These are phyloP conservation scores for Arthrocladium fulminans DNA, from an alignment of 2,329 filamentous ascomycete genomes.

Conservation along the genomic window DNA sequence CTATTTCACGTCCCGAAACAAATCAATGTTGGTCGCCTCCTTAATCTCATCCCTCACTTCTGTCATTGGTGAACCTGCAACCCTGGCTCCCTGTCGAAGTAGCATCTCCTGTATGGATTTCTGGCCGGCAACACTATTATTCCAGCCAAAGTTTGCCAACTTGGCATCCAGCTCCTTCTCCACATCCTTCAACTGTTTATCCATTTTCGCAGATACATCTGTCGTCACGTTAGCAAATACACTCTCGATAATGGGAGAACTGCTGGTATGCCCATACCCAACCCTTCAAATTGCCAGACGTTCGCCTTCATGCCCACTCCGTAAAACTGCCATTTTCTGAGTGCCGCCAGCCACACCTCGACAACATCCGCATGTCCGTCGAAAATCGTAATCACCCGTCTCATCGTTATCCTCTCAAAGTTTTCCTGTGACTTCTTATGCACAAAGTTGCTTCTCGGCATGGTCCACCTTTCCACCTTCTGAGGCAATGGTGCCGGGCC, in stretches of 20 bases:
- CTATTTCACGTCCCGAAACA: conserved; percentile 5
- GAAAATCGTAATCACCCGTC: conserved; percentile 81
- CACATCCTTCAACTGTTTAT: conserved; percentile 29
- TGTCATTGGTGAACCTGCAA: conserved; percentile 29
- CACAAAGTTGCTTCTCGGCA: conserved; percentile 79
- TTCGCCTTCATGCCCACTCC: conserved; percentile 99
- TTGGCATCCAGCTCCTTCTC: conserved; percentile 34
- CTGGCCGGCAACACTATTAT: conserved; percentile 25
- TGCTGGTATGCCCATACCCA: conserved; percentile 47
- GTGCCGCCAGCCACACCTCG: conserved; percentile 82
- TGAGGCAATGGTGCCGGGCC: conserved; percentile 80
- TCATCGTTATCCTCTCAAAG: conserved; percentile 82
- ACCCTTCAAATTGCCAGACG: conserved; percentile 73
- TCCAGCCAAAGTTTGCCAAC: conserved; percentile 35
- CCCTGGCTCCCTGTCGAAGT: conserved; percentile 30
- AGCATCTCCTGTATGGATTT: conserved; percentile 29
- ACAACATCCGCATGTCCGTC: conserved; percentile 85
- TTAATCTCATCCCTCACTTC: conserved; percentile 25
- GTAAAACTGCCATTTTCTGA: conserved; percentile 85
- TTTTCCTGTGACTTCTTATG: conserved; percentile 98
- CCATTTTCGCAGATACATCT: conserved; percentile 37
- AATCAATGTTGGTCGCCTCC: conserved; percentile 4
- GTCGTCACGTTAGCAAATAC: conserved; percentile 7
- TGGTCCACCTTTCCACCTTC: conserved; percentile 88
- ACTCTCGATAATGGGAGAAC: conserved; percentile 6